Percentiles rank a stretch among this genome's conserved stretches.
These are phyloP conservation scores for Macadamia tetraphylla DNA, from an alignment of 164 flowering plant species.

Conservation along the genomic window DNA sequence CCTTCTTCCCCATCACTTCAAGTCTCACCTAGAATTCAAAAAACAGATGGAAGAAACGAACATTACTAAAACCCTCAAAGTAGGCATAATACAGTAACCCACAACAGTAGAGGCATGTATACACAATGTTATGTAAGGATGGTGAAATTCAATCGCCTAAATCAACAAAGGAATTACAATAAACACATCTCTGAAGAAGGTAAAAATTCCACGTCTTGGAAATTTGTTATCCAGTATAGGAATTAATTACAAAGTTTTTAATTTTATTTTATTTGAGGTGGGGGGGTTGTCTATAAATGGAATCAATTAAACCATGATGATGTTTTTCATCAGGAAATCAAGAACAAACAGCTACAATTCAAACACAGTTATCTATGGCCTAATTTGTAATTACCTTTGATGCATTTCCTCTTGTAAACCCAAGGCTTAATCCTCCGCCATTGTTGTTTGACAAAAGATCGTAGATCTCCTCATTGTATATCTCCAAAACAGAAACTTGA, in stretches of 20 bases:
- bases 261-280: too few species aligned
- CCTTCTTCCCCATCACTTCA: constrained; percentile 98
- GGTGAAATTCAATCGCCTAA: too few species aligned
- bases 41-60: too few species aligned
- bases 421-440: constrained; percentile 64
- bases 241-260: too few species aligned
- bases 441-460: constrained; percentile 65
- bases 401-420: constrained; percentile 70
- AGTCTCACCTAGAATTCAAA: constrained; percentile 53
- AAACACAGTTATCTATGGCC: not conserved
- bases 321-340: too few species aligned
- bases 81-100: not conserved
- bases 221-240: too few species aligned
- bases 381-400: constrained; percentile 53
- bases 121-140: too few species aligned
- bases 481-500: constrained; percentile 91
- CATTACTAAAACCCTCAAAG: not conserved
- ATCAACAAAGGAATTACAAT: too few species aligned
- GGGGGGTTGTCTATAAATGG: too few species aligned
- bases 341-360: not conserved
- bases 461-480: constrained; percentile 93
- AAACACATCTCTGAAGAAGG: too few species aligned
- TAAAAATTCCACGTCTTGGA: not conserved
- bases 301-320: too few species aligned
- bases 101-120: not conserved